Percentiles rank a stretch among this genome's conserved stretches.
phyloP scores from a whole-genome alignment of 2,329 filamentous ascomycete species.

The Truncatella angustata region DNA sequence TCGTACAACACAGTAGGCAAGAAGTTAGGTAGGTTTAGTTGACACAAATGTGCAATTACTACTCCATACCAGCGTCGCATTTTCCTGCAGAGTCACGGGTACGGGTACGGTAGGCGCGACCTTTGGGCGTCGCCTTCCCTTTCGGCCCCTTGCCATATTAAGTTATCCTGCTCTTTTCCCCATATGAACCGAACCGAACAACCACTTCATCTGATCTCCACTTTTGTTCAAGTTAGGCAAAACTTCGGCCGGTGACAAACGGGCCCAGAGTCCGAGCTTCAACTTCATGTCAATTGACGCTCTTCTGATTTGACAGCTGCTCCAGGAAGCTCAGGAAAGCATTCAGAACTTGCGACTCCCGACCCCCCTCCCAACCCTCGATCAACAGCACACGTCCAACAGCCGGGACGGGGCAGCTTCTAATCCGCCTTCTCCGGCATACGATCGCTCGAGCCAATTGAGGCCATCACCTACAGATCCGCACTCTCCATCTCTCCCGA shows the following conservation, averaged over 20 bases:
- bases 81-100: no score
- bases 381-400: neutral
- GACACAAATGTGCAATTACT: neutral
- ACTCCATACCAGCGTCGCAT: no score
- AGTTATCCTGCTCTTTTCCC: neutral
- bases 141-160: no score
- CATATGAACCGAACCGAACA: neutral
- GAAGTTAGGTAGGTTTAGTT: no score
- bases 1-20: no score
- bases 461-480: slow-evolving; percentile 17
- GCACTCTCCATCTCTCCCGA: slow-evolving; percentile 20
- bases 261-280: neutral
- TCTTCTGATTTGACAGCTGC: neutral
- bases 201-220: no score
- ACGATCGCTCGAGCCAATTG: slow-evolving; percentile 13
- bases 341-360: no score
- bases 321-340: neutral
- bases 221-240: neutral
- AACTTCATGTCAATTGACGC: slow-evolving; percentile 5
- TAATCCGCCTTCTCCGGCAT: no score
- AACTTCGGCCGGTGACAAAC: slow-evolving; percentile 6
- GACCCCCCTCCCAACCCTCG: no score
- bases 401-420: neutral
- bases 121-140: no score
- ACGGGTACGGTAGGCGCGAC: slow-evolving; percentile 1